Conservation (phyloP, 768 basidiomycete species). For the Tremella yokohamensis region DNA sequence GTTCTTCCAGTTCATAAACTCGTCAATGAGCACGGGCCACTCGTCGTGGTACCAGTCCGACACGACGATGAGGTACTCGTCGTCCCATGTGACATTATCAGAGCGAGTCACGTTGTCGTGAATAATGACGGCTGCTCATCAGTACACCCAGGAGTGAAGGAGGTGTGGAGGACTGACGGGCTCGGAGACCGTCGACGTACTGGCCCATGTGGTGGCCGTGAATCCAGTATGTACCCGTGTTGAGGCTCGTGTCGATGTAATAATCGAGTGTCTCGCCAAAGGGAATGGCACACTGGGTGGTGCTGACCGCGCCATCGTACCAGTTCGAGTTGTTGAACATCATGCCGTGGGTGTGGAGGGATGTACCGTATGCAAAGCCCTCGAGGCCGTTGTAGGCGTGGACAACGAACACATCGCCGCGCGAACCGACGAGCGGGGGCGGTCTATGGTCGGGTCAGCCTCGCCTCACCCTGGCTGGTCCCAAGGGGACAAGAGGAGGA, state of each 20-base stretch:
- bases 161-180: slow-evolving; percentile 47
- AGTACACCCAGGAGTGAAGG: no score
- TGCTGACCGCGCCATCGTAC: slow-evolving; percentile 80
- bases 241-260: slow-evolving; percentile 57
- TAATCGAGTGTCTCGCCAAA: slow-evolving; percentile 69
- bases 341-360: slow-evolving; percentile 92
- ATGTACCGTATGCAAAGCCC: slow-evolving; percentile 57
- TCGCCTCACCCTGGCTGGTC: neutral
- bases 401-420: slow-evolving; percentile 68
- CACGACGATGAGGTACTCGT: slow-evolving; percentile 79
- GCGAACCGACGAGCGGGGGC: slow-evolving; percentile 70
- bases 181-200: slow-evolving; percentile 89
- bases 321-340: slow-evolving; percentile 82
- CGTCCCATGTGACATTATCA: slow-evolving; percentile 67
- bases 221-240: slow-evolving; percentile 52
- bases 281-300: slow-evolving; percentile 78
- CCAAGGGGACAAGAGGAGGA: slow-evolving; percentile 24
- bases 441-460: slow-evolving; percentile 56
- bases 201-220: slow-evolving; percentile 57
- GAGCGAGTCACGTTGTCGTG: slow-evolving; percentile 56
- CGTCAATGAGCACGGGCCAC: slow-evolving; percentile 59
- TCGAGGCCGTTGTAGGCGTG: slow-evolving; percentile 69
- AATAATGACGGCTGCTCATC: slow-evolving; percentile 62
- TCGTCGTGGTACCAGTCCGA: slow-evolving; percentile 90
- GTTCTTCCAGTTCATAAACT: slow-evolving; percentile 65